Percentiles rank a stretch among this genome's conserved stretches.
Evolutionary conservation across 2,329 filamentous ascomycete species (phyloP).

Genomic region (Fusarium sarcochroum): DNA sequence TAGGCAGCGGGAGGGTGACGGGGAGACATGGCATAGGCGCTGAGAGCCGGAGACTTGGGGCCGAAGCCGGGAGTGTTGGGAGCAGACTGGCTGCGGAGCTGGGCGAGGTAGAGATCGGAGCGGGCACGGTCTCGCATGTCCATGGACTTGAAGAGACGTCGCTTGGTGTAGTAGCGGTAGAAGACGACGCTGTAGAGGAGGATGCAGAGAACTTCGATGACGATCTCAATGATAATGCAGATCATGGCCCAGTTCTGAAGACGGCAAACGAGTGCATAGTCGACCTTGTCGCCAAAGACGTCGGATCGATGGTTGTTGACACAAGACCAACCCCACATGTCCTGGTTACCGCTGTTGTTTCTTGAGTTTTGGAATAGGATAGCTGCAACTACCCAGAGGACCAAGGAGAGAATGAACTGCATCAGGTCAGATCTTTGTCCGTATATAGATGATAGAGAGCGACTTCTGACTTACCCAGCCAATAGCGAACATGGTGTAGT

Average conservation of each 20-base stretch:
- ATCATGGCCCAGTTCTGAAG: constrained; percentile 95
- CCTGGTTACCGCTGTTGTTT: constrained; percentile 78
- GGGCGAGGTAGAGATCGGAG: constrained; percentile 93
- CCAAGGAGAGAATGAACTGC: constrained; percentile 86
- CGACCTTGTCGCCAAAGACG: constrained; percentile 83
- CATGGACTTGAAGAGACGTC: constrained; percentile 96
- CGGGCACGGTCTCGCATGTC: constrained; percentile 93
- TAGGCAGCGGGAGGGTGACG: constrained; percentile 72
- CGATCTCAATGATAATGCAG: constrained; percentile 97
- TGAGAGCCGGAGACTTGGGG: constrained; percentile 71
- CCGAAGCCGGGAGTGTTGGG: constrained; percentile 95
- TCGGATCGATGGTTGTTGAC: constrained; percentile 85
- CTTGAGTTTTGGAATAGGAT: constrained; percentile 85
- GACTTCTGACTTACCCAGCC: constrained; percentile 69
- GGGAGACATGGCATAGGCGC: constrained; percentile 68
- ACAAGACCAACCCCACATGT: constrained; percentile 99
- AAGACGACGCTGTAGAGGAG: constrained; percentile 94
- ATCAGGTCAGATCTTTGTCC: constrained; percentile 12
- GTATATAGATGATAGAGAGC: background rate
- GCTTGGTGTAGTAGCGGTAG: constrained; percentile 98
- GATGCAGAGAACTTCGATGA: constrained; percentile 92
- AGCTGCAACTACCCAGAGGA: constrained; percentile 92
- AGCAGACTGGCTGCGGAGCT: constrained; percentile 86
- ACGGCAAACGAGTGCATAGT: constrained; percentile 92
- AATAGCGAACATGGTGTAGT: constrained; percentile 95